These are phyloP conservation scores for Astrephomene gubernaculifera DNA, from an alignment of 139 green algal species.

Conservation along the genomic window DNA sequence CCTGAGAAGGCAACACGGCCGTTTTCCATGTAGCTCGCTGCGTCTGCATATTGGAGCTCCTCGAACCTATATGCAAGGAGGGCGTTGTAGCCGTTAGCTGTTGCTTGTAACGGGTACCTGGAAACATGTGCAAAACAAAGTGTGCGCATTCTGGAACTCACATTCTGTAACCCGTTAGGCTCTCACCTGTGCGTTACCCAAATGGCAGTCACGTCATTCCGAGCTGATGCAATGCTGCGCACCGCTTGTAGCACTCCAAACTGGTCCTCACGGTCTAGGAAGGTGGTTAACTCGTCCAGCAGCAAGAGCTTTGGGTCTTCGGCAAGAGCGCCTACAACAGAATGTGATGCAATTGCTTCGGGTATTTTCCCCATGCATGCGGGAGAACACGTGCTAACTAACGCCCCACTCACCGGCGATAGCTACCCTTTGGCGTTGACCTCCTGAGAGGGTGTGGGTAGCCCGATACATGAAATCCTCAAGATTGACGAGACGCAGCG, in stretches of 20 bases:
- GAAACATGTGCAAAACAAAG: not conserved
- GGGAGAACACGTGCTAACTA: too few relatives aligned
- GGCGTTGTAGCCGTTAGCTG: not conserved
- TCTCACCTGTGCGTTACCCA: constrained; percentile 96
- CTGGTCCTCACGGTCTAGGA: constrained; percentile 94
- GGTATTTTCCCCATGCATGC: too few relatives aligned
- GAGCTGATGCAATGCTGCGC: constrained; percentile 44
- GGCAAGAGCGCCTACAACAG: constrained; percentile 71
- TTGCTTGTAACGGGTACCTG: too few relatives aligned
- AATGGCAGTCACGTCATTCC: constrained; percentile 79
- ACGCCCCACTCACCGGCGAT: constrained; percentile 90
- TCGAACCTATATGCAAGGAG: constrained; percentile 77
- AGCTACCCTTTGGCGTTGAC: constrained; percentile 97
- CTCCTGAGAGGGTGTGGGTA: constrained; percentile 91
- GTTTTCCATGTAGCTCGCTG: constrained; percentile 89
- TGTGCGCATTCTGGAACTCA: not conserved
- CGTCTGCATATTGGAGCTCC: constrained; percentile 94
- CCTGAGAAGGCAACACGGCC: constrained; percentile 82
- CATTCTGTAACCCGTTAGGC: not conserved
- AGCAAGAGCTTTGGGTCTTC: constrained; percentile 88
- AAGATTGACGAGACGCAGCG: constrained; percentile 88
- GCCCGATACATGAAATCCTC: constrained; percentile 74
- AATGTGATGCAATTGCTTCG: too few relatives aligned
- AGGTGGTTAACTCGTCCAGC: constrained; percentile 99
- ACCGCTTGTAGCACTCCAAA: constrained; percentile 84